phyloP scores from a whole-genome alignment of 2,329 filamentous ascomycete species.

The Talaromyces albobiverticillius region DNA sequence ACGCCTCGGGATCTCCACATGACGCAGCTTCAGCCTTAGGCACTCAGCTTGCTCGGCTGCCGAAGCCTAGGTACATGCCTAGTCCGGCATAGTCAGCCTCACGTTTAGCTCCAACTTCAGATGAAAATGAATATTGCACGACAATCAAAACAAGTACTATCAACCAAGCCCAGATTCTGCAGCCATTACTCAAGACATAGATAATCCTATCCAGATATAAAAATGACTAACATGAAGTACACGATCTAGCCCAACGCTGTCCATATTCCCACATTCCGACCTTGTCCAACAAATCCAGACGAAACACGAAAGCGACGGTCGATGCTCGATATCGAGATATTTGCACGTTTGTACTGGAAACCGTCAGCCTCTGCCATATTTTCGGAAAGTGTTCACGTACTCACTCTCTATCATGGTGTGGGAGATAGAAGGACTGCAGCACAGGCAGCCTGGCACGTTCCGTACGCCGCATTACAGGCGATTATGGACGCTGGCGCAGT shows the following conservation, averaged over 20 bases:
- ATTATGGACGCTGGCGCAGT: conserved; percentile 41
- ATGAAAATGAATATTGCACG: too few species aligned
- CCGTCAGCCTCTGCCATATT: too few species aligned
- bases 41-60: not conserved
- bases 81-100: not conserved
- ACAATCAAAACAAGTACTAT: not conserved
- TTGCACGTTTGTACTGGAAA: too few species aligned
- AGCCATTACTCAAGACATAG: not conserved
- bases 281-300: not conserved
- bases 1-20: conserved; percentile 5
- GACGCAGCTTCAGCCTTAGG: conserved; percentile 1
- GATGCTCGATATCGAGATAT: too few species aligned
- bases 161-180: not conserved
- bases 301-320: too few species aligned
- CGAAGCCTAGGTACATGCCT: conserved; percentile 2
- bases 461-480: conserved; percentile 47
- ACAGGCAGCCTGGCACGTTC: conserved; percentile 47
- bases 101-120: too few species aligned
- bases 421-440: conserved; percentile 33
- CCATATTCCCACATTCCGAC: too few species aligned
- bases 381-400: not conserved
- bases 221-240: too few species aligned
- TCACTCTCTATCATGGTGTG: conserved; percentile 25
- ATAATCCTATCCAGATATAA: not conserved
- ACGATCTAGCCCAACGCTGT: too few species aligned